Conservation (phyloP, 805 yeast species). For the Nakazawaea wyomingensis region DNA sequence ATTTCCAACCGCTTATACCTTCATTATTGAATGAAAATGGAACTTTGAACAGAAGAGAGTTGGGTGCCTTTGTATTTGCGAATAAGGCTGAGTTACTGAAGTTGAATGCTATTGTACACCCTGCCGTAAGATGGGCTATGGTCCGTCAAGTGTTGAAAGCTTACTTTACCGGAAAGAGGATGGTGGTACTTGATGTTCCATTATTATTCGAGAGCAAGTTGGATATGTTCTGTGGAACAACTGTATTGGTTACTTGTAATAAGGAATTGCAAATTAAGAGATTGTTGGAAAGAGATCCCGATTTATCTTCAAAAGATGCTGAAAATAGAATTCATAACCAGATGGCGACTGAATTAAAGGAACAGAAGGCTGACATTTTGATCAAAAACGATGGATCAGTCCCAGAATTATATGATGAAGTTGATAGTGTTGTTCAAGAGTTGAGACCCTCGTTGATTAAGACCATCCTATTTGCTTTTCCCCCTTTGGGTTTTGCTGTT, state of each 20-base stretch:
- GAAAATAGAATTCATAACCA: slow-evolving; percentile 69
- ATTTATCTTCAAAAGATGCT: slow-evolving; percentile 62
- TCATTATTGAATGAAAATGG: slow-evolving; percentile 43
- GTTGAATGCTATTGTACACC: slow-evolving; percentile 79
- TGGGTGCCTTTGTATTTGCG: slow-evolving; percentile 78
- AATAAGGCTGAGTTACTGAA: slow-evolving; percentile 50
- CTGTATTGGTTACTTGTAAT: slow-evolving; percentile 63
- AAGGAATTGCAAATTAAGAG: slow-evolving; percentile 56
- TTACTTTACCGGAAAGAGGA: slow-evolving; percentile 50
- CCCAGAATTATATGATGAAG: slow-evolving; percentile 35
- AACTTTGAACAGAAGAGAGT: slow-evolving; percentile 59
- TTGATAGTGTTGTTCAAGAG: slow-evolving; percentile 34
- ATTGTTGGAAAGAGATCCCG: slow-evolving; percentile 61
- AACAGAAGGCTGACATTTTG: slow-evolving; percentile 55
- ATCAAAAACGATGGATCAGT: slow-evolving; percentile 55
- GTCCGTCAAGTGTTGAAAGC: slow-evolving; percentile 46
- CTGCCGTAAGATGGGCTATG: slow-evolving; percentile 73
- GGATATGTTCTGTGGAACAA: slow-evolving; percentile 63
- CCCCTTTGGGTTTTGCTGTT: slow-evolving; percentile 17
- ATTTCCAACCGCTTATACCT: slow-evolving; percentile 53
- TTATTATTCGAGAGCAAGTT: slow-evolving; percentile 77
- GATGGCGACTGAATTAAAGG: slow-evolving; percentile 58
- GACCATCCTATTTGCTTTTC: slow-evolving; percentile 15
- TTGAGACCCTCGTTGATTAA: slow-evolving; percentile 32
- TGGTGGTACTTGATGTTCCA: slow-evolving; percentile 87